Evolutionary conservation across 768 basidiomycete species (phyloP).

Genomic region (Thelephora aurantiotincta): DNA sequence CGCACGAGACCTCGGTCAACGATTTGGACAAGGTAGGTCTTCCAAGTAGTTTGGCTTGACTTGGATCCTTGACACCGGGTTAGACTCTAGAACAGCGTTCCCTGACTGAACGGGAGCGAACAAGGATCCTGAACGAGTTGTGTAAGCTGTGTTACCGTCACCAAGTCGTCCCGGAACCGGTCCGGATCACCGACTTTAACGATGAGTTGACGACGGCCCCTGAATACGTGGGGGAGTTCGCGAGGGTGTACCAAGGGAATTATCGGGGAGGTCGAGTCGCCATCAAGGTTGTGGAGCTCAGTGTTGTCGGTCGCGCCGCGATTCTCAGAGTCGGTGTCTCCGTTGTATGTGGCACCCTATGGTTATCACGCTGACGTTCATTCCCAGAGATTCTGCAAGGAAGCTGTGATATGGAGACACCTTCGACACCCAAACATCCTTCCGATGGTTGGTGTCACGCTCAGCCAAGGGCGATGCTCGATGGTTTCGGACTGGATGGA

Average conservation of each 20-base stretch:
- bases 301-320: not conserved
- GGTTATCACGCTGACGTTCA: not conserved
- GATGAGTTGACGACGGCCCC: too few relatives aligned
- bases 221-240: not conserved
- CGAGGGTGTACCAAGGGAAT: not conserved
- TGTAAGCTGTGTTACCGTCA: too few relatives aligned
- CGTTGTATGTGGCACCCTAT: not conserved
- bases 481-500: slow-evolving; percentile 8
- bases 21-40: too few relatives aligned
- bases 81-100: too few relatives aligned
- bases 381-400: slow-evolving; percentile 4
- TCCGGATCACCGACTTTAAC: too few relatives aligned
- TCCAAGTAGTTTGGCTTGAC: too few relatives aligned
- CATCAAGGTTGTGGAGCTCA: not conserved
- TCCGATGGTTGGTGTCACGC: slow-evolving; percentile 8
- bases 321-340: not conserved
- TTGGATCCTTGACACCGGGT: too few relatives aligned
- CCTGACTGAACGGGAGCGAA: too few relatives aligned
- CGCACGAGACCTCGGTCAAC: too few relatives aligned
- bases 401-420: slow-evolving; percentile 6
- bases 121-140: too few relatives aligned
- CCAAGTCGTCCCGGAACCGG: too few relatives aligned
- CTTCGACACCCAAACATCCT: slow-evolving; percentile 8
- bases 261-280: not conserved
- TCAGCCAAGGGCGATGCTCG: not conserved